Evolutionary conservation across 306 rosid species (phyloP).

Genomic region (Quercus robur): DNA sequence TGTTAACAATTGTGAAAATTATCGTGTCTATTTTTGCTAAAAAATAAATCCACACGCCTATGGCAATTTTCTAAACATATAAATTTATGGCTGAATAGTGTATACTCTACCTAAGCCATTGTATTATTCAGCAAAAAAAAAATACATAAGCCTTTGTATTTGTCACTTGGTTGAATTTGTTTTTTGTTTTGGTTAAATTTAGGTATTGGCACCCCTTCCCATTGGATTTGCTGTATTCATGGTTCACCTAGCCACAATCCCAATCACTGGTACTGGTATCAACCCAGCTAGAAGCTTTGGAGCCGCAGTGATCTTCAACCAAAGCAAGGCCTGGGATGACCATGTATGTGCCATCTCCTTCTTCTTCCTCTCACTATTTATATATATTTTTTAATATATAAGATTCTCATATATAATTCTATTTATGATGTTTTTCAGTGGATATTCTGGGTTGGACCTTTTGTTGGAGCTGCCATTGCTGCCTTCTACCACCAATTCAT

Average conservation of each 20-base stretch:
- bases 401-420: not conserved
- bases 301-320: slow-evolving; percentile 84
- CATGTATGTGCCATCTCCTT: slow-evolving; percentile 37
- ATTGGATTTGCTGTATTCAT: slow-evolving; percentile 97
- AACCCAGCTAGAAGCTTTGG: slow-evolving; percentile 97
- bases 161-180: not conserved
- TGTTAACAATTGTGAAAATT: too few species aligned
- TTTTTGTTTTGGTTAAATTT: not conserved
- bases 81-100: too few species aligned
- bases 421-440: slow-evolving; percentile 43
- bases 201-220: slow-evolving; percentile 98
- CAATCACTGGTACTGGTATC: slow-evolving; percentile 90
- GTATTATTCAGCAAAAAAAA: not conserved
- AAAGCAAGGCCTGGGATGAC: slow-evolving; percentile 75
- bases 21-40: too few species aligned
- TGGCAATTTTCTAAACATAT: too few species aligned
- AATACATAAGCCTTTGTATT: not conserved
- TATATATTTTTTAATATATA: too few species aligned
- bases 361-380: not conserved
- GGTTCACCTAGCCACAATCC: slow-evolving; percentile 95
- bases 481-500: slow-evolving; percentile 80
- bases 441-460: slow-evolving; percentile 97
- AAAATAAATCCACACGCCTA: too few species aligned
- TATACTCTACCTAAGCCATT: too few species aligned
- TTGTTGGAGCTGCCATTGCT: slow-evolving; percentile 79